A percentile compares a stretch with the other conserved stretches of the same genome.
These are phyloP conservation scores for Selaginella moellendorffii DNA, from an alignment of 75 land plant genomes.

Conservation along the genomic window DNA sequence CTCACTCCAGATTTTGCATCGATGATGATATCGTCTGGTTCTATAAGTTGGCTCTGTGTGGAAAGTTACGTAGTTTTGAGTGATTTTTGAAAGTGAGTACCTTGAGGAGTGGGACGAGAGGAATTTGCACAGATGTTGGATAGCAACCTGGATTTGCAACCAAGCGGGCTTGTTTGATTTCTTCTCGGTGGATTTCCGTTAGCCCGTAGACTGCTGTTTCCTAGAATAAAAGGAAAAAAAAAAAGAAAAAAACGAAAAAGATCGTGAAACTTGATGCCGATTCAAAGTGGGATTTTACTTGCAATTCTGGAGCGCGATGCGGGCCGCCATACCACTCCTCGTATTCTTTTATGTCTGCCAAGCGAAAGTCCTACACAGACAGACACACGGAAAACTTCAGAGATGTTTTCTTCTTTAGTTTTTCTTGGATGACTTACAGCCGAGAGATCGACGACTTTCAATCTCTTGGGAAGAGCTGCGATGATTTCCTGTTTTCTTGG, in stretches of 20 bases:
- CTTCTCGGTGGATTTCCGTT: conserved; percentile 62
- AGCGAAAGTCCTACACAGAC: conserved; percentile 71
- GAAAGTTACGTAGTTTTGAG: no score
- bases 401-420: no score
- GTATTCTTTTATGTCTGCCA: conserved; percentile 46
- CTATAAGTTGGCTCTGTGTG: conserved; percentile 58
- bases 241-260: neutral
- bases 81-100: no score
- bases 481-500: conserved; percentile 29
- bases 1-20: conserved; percentile 97
- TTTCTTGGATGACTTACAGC: conserved; percentile 57
- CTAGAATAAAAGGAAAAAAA: conserved; percentile 24
- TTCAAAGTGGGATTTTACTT: conserved; percentile 29
- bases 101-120: conserved; percentile 83
- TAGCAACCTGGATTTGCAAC: conserved; percentile 99
- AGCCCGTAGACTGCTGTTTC: conserved; percentile 90
- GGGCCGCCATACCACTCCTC: conserved; percentile 90
- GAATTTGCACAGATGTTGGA: conserved; percentile 91
- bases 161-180: conserved; percentile 53
- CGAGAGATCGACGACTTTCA: conserved; percentile 89
- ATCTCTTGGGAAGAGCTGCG: conserved; percentile 40
- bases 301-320: conserved; percentile 76
- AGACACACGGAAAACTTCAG: no score
- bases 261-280: no score
- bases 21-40: conserved; percentile 57